Percentiles rank a stretch among this genome's conserved stretches.
These are phyloP conservation scores for Raffaelea deltoideospora DNA, from an alignment of 2,329 filamentous ascomycete species.

Conservation along the genomic window DNA sequence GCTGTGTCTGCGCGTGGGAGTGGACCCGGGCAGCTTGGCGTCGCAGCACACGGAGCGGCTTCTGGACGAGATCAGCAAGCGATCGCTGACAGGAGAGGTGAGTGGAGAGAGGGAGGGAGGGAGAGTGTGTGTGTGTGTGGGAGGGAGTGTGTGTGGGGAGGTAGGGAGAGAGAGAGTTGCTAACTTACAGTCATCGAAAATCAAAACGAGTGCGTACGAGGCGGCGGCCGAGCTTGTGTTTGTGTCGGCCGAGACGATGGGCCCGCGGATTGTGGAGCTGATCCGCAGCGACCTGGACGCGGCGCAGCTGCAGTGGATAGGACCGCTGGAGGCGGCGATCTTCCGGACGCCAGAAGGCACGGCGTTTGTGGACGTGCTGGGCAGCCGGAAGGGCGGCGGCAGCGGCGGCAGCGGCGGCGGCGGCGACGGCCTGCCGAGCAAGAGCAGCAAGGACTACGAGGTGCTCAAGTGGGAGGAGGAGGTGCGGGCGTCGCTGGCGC, in stretches of 20 bases:
- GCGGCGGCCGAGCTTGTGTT: conserved; percentile 87
- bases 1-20: conserved; percentile 59
- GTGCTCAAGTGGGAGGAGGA: conserved; percentile 97
- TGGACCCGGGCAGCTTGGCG: conserved; percentile 72
- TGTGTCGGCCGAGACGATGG: conserved; percentile 72
- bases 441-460: conserved; percentile 90
- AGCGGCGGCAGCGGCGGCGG: too few relatives aligned
- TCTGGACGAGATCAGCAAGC: conserved; percentile 48
- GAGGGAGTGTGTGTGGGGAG: too few relatives aligned
- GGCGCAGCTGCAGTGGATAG: conserved; percentile 53
- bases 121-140: too few relatives aligned
- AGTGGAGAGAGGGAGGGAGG: too few relatives aligned
- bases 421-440: conserved; percentile 56
- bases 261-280: conserved; percentile 58
- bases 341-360: conserved; percentile 82
- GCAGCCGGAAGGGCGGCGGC: too few relatives aligned
- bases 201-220: conserved; percentile 61
- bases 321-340: conserved; percentile 82
- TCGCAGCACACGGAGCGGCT: conserved; percentile 46
- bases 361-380: conserved; percentile 78
- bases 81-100: too few relatives aligned
- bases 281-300: conserved; percentile 61
- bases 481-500: conserved; percentile 68
- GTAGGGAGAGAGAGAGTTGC: too few relatives aligned
- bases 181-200: conserved; percentile 17